Base-by-base conservation (phyloP, 2,329 filamentous ascomycete species). In the Lizonia empirigonia region DNA sequence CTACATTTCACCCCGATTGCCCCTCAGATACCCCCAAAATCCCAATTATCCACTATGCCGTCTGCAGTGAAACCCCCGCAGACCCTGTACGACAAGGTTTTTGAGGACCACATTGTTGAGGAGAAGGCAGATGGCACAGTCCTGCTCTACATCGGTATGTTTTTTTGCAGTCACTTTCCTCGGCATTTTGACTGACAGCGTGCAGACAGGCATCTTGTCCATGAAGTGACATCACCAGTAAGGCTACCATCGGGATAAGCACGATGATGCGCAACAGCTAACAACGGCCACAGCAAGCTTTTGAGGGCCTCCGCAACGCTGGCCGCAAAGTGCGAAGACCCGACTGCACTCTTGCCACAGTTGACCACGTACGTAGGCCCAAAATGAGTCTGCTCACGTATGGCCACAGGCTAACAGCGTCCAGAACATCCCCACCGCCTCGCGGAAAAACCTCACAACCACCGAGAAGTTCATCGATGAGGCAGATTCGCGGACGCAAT, bases 71-170 rank as follows among this genome's bases (percentile, higher is more conserved):
- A 81, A 74, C 82, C 81, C 60, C 90, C 90, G 47, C 87, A 87
- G 77, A 96, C 92, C 65, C 83, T 97, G 71, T 97, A 97, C 79
- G 93, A 97, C 83, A 97, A 97, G 86, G 92, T 97, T 76, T 88
- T 97, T 68, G 85, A 90, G 67, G 88, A 88, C 78, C 94, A 99
- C 76, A 88, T 97, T 68, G 92, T 99, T 71, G 90, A 97, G 70
- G 89, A 96, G 84, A 90, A 92, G 82, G 85, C 91, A 48, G 93
- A 97, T 77, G 93, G 93, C 76, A 97, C 92, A 51, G 81, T 95
- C 67, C 80, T 96, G 60, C 82, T 97, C 53, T 97, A 97, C 75
- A 97, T 97, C 71, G 91, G 91, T 91, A 80, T 63, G 85, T 74
- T 20, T 35, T 13, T 29, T 39, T n/a, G 33, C 19, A 29, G 26